Conservation (phyloP, 768 basidiomycete species). For the Neoboletus magnificus region DNA sequence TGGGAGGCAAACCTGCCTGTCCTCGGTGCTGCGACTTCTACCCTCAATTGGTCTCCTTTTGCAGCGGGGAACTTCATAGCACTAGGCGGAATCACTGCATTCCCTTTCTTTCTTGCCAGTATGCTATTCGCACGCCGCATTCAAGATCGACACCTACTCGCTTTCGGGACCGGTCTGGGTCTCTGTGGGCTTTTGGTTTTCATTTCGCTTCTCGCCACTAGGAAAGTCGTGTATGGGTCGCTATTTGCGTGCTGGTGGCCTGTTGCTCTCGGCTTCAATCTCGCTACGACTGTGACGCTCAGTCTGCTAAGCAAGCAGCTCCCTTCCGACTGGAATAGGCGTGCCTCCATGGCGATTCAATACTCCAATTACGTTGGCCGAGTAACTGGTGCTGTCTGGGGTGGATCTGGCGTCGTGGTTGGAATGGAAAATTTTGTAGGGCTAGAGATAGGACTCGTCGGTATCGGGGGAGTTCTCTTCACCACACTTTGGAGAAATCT, state of each 20-base stretch:
- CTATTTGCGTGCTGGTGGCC: constrained; percentile 44
- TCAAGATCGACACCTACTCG: constrained; percentile 60
- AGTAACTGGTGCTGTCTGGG: constrained; percentile 64
- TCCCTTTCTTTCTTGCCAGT: constrained; percentile 67
- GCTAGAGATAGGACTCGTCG: constrained; percentile 58
- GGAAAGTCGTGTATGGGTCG: constrained; percentile 43
- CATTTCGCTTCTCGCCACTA: constrained; percentile 41
- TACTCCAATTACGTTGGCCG: constrained; percentile 69
- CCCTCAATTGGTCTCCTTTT: constrained; percentile 57
- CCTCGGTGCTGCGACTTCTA: constrained; percentile 41
- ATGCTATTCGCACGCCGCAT: constrained; percentile 53
- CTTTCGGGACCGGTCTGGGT: constrained; percentile 49
- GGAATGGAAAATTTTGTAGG: constrained; percentile 62
- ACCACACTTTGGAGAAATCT: constrained; percentile 56
- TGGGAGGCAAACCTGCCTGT: constrained; percentile 71
- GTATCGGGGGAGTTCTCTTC: constrained; percentile 54
- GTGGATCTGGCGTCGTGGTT: constrained; percentile 50
- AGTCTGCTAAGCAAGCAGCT: constrained; percentile 68
- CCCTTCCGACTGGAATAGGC: constrained; percentile 57
- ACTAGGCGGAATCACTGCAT: constrained; percentile 55
- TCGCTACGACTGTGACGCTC: constrained; percentile 66
- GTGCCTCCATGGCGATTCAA: constrained; percentile 56
- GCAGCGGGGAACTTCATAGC: constrained; percentile 69
- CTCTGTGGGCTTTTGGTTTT: constrained; percentile 50
- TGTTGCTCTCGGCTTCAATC: constrained; percentile 69